phyloP scores from a whole-genome alignment of 768 basidiomycete genomes.

The Suillus weaverae region DNA sequence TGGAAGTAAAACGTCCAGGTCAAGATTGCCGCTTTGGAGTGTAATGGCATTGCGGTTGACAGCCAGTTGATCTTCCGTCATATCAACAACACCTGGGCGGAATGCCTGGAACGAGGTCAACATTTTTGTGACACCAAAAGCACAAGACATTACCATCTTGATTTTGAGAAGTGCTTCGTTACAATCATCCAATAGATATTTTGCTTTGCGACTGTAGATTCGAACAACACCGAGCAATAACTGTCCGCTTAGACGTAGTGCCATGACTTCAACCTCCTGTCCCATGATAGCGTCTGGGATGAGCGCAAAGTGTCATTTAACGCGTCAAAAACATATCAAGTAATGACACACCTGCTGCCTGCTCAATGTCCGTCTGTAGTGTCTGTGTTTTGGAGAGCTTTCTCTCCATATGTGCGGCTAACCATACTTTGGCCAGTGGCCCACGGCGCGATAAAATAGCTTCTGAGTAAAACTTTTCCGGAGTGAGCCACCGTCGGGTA shows the following conservation, averaged over 20 bases:
- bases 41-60: constrained; percentile 90
- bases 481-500: not conserved
- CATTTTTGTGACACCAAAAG: constrained; percentile 2
- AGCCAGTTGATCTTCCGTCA: constrained; percentile 91
- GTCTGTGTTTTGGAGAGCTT: constrained; percentile 97
- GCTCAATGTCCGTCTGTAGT: constrained; percentile 90
- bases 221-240: constrained; percentile 94
- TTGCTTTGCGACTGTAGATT: constrained; percentile 97
- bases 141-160: constrained; percentile 66
- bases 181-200: constrained; percentile 96
- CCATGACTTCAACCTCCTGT: constrained; percentile 90
- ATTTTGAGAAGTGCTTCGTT: constrained; percentile 95
- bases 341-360: constrained; percentile 75
- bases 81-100: constrained; percentile 91
- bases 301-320: not conserved
- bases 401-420: constrained; percentile 97
- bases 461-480: constrained; percentile 81
- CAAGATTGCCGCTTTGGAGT: constrained; percentile 71
- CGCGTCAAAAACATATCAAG: not conserved
- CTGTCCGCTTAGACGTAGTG: constrained; percentile 94
- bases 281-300: constrained; percentile 84
- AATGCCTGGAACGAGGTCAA: constrained; percentile 62
- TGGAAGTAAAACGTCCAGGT: constrained; percentile 77
- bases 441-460: constrained; percentile 92
- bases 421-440: constrained; percentile 96